Base-by-base conservation (phyloP, 371 early-diverging fungal species). In the Mortierella sp. region DNA sequence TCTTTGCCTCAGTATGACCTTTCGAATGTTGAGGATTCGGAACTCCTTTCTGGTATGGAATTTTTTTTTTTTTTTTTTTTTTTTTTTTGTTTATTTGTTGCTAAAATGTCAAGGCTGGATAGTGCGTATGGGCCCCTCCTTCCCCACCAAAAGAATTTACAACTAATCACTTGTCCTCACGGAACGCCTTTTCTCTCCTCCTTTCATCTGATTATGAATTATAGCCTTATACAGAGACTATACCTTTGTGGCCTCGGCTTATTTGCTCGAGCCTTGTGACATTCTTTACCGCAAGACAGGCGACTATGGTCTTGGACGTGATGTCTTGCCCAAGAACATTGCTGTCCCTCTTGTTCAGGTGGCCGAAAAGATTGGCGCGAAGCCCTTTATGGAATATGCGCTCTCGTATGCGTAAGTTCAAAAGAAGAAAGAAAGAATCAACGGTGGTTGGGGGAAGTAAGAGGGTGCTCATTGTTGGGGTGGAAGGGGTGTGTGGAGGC, bases 241-340 rank as follows among this genome's bases (percentile, higher is more conserved):
- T 71, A 92, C 95, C 4, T 94, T 95, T 72, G 85, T 92, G 56
- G 94, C 96, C 3, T 92, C 93, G 16, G 93, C 96, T 19, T 96
- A 95, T 69, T 82, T 96, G n/a, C 85, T 96, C 47, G 96, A 96
- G 75, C 95, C 95, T 16, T 95, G 96, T 68, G 94, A 96, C 74
- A 84, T 95, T 58, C 82, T 88, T 65, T 90, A 84, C 83, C 87
- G 92, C 55, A 75, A 86, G 64, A 83, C 79, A 2, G 88, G 88
- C 11, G 88, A 90, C 19, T 95, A 95, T 80, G 96, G 96, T 1
- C 83, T 94, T 25, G 96, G 93, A 4, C 85, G 96, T 15, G 84
- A 88, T 23, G 82, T 90, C 12, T 80, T 95, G 59, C 95, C 95
- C 18, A 82, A 83, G 67, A 87, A 89, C 67, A 91, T 96, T 56